Evolutionary conservation across 441 rosid genomes (phyloP).

Genomic region (Pelargonium australe): DNA sequence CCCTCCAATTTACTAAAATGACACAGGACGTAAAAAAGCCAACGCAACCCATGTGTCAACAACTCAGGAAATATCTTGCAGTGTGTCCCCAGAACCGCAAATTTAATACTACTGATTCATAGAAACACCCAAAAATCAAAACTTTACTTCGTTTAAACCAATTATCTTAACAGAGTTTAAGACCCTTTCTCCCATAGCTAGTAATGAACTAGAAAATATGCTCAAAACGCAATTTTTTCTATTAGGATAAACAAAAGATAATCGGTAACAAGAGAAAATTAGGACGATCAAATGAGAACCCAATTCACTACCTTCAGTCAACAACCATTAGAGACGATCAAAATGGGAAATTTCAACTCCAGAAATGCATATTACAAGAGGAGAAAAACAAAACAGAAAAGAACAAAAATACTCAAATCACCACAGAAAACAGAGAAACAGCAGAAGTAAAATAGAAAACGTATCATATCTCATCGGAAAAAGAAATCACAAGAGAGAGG

Average conservation of each 20-base stretch:
- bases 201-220: neutral
- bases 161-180: neutral
- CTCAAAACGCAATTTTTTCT: neutral
- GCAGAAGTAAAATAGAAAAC: neutral
- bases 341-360: neutral
- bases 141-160: neutral
- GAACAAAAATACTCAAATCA: neutral
- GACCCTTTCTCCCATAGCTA: neutral
- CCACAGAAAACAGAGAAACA: neutral
- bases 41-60: neutral
- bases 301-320: neutral
- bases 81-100: neutral
- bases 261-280: neutral
- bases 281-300: neutral
- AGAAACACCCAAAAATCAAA: neutral
- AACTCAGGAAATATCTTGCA: neutral
- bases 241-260: neutral
- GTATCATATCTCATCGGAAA: neutral
- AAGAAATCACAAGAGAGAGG: neutral
- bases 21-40: neutral
- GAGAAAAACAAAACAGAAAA: no score
- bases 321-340: neutral
- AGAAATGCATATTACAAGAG: neutral
- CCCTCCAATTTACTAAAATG: slow-evolving; percentile 16
- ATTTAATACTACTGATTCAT: neutral